phyloP scores from a whole-genome alignment of 768 basidiomycete genomes.

The Kwoniella heveanensis region DNA sequence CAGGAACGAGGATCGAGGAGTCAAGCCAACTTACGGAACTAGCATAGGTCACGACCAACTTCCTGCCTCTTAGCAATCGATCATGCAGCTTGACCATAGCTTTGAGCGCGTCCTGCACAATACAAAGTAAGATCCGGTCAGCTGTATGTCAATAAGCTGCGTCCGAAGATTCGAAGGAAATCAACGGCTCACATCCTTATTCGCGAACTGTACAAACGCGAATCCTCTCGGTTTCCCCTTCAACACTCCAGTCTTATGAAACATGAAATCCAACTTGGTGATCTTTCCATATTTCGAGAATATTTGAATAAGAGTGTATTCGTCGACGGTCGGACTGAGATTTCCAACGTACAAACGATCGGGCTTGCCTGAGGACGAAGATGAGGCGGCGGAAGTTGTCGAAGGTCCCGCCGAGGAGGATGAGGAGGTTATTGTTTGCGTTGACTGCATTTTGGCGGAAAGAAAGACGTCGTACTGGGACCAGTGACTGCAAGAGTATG shows the following conservation, averaged over 20 bases:
- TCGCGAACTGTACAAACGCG: slow-evolving; percentile 85
- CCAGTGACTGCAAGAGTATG: too few relatives aligned
- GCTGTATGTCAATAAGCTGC: too few relatives aligned
- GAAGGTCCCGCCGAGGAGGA: slow-evolving; percentile 1
- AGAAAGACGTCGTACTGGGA: background rate
- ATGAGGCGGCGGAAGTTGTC: background rate
- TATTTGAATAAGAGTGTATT: slow-evolving; percentile 86
- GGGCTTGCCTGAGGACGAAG: slow-evolving; percentile 37
- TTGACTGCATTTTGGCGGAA: slow-evolving; percentile 17
- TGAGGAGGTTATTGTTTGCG: slow-evolving; percentile 11
- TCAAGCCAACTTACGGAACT: slow-evolving; percentile 65
- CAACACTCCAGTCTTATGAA: slow-evolving; percentile 84
- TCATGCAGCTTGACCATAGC: slow-evolving; percentile 74
- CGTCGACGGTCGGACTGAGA: slow-evolving; percentile 79
- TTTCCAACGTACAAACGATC: slow-evolving; percentile 91
- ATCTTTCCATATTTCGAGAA: slow-evolving; percentile 92
- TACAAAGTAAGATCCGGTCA: background rate
- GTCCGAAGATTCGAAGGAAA: too few relatives aligned
- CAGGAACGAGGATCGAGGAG: background rate
- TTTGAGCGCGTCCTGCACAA: slow-evolving; percentile 73
- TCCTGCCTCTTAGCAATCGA: slow-evolving; percentile 80
- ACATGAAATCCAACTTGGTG: slow-evolving; percentile 88
- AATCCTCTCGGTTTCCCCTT: slow-evolving; percentile 95
- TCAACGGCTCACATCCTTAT: slow-evolving; percentile 69
- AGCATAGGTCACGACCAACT: slow-evolving; percentile 86